Evolutionary conservation across 352 stramenopile species (phyloP).

Genomic region (Globisporangium nunn): DNA sequence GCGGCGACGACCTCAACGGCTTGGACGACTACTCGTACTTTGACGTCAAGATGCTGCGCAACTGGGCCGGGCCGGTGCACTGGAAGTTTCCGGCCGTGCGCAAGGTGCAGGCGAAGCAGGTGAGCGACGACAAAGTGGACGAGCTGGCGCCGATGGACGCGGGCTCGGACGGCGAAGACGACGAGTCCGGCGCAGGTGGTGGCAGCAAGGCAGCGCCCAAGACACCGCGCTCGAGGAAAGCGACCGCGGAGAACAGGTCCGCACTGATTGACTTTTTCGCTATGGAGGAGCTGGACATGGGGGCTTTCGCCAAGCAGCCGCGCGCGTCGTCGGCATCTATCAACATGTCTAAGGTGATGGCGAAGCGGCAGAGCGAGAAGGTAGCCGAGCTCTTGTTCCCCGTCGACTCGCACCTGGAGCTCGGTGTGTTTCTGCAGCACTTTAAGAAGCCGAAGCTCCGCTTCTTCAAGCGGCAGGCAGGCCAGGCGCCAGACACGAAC

Average conservation of each 20-base stretch:
- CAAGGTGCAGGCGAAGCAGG: slow-evolving; percentile 35
- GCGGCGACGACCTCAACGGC: slow-evolving; percentile 34
- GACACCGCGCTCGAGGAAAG: slow-evolving; percentile 11
- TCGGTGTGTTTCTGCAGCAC: slow-evolving; percentile 62
- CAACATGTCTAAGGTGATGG: slow-evolving; percentile 37
- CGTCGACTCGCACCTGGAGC: slow-evolving; percentile 68
- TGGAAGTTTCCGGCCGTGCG: slow-evolving; percentile 64
- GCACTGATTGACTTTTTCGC: slow-evolving; percentile 53
- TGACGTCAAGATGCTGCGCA: slow-evolving; percentile 75
- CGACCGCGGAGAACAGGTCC: slow-evolving; percentile 33
- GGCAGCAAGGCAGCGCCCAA: slow-evolving; percentile 19
- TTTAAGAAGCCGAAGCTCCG: slow-evolving; percentile 72
- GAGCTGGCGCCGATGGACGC: slow-evolving; percentile 19
- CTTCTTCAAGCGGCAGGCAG: slow-evolving; percentile 40
- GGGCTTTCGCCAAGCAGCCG: slow-evolving; percentile 32
- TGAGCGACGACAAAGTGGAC: slow-evolving; percentile 19
- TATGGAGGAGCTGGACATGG: slow-evolving; percentile 33
- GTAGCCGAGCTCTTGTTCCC: slow-evolving; percentile 62
- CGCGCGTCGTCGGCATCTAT: slow-evolving; percentile 26
- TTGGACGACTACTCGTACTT: slow-evolving; percentile 80
- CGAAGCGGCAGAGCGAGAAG: slow-evolving; percentile 46
- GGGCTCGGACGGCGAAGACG: slow-evolving; percentile 20
- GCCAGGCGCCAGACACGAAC: slow-evolving; percentile 2
- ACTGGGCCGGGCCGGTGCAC: slow-evolving; percentile 68
- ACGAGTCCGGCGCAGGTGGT: slow-evolving; percentile 11